Percentiles rank a stretch among this genome's conserved stretches.
These are phyloP conservation scores for Drosera spatulata DNA, from an alignment of 179 eudicot species.

Conservation along the genomic window DNA sequence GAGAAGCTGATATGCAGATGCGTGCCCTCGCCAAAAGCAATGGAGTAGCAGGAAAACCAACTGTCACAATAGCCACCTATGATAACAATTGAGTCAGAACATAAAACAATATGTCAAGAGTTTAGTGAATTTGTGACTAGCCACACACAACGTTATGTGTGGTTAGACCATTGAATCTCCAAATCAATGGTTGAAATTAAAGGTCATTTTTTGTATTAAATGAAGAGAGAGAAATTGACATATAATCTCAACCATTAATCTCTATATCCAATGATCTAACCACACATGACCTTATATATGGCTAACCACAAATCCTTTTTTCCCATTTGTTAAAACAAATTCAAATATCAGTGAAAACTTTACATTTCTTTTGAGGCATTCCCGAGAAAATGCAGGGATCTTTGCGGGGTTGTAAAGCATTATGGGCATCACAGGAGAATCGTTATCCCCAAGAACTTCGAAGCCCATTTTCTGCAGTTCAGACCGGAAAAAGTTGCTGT, in stretches of 20 bases:
- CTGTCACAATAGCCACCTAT: constrained; percentile 86
- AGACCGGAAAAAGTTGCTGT: constrained; percentile 89
- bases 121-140: background rate
- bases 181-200: too few relatives aligned
- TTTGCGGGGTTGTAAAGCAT: constrained; percentile 97
- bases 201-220: background rate
- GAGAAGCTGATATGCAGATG: constrained; percentile 93
- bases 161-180: too few relatives aligned
- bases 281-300: too few relatives aligned
- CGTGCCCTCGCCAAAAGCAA: constrained; percentile 84
- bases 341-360: constrained; percentile 4
- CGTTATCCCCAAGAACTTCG: constrained; percentile 93
- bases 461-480: constrained; percentile 96
- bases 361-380: constrained; percentile 78
- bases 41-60: constrained; percentile 96
- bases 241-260: too few relatives aligned
- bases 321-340: too few relatives aligned
- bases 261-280: too few relatives aligned
- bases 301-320: too few relatives aligned
- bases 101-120: background rate
- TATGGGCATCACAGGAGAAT: constrained; percentile 95
- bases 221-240: background rate
- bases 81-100: background rate
- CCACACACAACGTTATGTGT: background rate
- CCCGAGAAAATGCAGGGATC: constrained; percentile 92